Base-by-base conservation (phyloP, 768 basidiomycete genomes). In the Galerina sulciceps region DNA sequence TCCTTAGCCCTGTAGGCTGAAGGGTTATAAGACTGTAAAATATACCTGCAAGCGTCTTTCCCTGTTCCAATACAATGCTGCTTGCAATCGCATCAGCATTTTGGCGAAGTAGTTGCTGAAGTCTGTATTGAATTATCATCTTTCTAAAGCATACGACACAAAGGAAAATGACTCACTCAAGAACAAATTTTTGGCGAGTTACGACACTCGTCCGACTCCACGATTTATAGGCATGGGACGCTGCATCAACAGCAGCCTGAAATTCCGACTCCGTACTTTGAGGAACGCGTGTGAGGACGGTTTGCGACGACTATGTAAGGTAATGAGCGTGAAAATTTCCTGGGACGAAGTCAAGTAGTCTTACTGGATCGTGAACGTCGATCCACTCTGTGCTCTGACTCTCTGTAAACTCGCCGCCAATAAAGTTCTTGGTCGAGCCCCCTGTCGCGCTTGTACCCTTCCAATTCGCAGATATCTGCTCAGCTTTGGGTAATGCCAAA, bases 11-110 rank as follows among this genome's bases (percentile, higher is more conserved):
- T 20, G 45, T 45, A 47, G 43, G 22, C 44, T n/a, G 38, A 52
- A 34, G 31, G 38, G 18, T 41, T 44, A 34, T 20, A 42, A 42
- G 10, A 35, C 13, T 36, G 38, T 34, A 55, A 26, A 49, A 60
- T 75, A 14, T 64, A 91, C 91, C 91, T 62, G 91, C 85, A 42
- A 92, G 75, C 0, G 96, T 99, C 78, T 98, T 98, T 14, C 96
- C 96, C 75, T 99, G 96, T 71, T 98, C 96, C 18, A 98, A 76
- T 22, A 96, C 94, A 55, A 98, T 98, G 65, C 89, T 94, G 42
- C 79, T 81, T 0, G 95, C 96, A 54, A 99, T 82, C 49, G 88
- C 89, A 66, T 94, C 93, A 8, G 89, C 83, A 71, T 98, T 87
- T 70, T 92, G 80, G 44, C 95, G 89, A 56, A 99, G 86, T 26